Evolutionary conservation across 805 yeast genomes (phyloP), one percentile per base, ranked within the genome.

Genomic region (Kodamaea kakaduensis): DNA sequence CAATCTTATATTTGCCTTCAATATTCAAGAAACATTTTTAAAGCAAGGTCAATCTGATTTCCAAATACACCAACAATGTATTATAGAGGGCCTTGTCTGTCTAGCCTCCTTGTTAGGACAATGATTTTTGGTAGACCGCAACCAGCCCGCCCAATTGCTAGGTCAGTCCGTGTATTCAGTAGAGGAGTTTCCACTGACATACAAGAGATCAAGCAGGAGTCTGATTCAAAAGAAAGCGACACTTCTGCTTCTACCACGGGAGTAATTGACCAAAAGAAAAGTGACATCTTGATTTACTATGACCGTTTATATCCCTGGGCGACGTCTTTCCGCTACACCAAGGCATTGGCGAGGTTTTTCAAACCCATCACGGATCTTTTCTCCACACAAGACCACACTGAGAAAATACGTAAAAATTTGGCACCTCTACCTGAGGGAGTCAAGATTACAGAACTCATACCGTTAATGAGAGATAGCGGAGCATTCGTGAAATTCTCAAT

Each of bases 401-500:
- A 49, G 2, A 40, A 36, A 25, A 57, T 61, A 41, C 31, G 28
- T 8, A 27, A 36, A 9, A 14, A 44, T 8, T 38, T 52, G 6
- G 37, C 48, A 10, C 67, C 69, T 6, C 45, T 64, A 17, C 67
- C 69, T 3, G 41, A 32, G 3, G 56, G 46, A 6, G 50, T 58
- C 9, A 59, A 69, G 18, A 64, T 86, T 32, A 67, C 73, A 5
- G 78, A 79, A 2, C 69, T 86, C 19, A 75, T 81, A 20, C 83
- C 93, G 0, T 73, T 89, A 37, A 69, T 67, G 38, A 69, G 95
- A 41, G 98, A 93, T 52, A 96, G 97, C 34, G 97, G 97, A 29
- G 96, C 87, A 2, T 89, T 90, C 69, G 93, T 86, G 23, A 82
- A 81, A 45, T 82, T 82, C 48, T 58, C 64, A 19, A 75, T 84